Conservation (phyloP, 768 basidiomycete species). For the Macrolepiota albuminosa region DNA sequence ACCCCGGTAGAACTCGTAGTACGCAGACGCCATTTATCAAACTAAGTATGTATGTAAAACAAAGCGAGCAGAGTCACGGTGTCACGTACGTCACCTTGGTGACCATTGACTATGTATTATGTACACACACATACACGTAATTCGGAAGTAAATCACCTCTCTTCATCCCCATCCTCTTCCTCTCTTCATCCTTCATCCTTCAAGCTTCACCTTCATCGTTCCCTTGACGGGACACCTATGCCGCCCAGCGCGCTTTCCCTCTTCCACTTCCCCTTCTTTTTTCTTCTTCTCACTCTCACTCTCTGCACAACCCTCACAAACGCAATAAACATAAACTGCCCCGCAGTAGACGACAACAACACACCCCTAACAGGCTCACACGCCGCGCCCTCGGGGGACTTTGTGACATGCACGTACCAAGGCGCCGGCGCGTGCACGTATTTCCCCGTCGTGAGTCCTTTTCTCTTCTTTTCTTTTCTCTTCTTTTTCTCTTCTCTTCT, state of each 20-base stretch:
- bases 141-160: too few relatives aligned
- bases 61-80: neutral
- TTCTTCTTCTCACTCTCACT: neutral
- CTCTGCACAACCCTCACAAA: neutral
- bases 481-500: too few relatives aligned
- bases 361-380: slow-evolving; percentile 4
- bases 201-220: too few relatives aligned
- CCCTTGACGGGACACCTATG: too few relatives aligned
- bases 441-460: slow-evolving; percentile 6
- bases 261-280: too few relatives aligned
- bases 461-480: too few relatives aligned
- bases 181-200: too few relatives aligned
- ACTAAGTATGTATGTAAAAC: too few relatives aligned
- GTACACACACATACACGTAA: too few relatives aligned
- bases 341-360: slow-evolving; percentile 5
- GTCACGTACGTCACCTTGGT: neutral
- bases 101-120: too few relatives aligned
- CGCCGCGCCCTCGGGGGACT: neutral
- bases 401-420: slow-evolving; percentile 9
- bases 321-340: slow-evolving; percentile 3
- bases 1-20: slow-evolving; percentile 91
- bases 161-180: too few relatives aligned
- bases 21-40: slow-evolving; percentile 66
- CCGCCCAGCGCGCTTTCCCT: neutral
- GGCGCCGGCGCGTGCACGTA: slow-evolving; percentile 3